Percentiles rank a stretch among this genome's conserved stretches.
Conservation (phyloP, 164 flowering plant genomes). For the Sextonia rubra region DNA sequence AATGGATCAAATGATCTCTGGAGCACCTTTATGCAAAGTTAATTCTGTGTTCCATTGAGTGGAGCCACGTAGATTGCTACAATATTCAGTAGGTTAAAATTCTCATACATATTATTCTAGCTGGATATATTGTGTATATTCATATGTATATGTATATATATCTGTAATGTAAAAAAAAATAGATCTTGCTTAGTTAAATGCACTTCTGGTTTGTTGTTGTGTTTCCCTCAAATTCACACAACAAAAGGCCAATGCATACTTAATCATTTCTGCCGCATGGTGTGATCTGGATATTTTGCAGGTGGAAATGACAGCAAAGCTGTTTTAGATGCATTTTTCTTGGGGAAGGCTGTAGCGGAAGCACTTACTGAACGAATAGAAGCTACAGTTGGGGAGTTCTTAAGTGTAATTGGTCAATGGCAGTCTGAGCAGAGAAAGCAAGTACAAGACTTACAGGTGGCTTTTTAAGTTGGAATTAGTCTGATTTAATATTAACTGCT, state of each 20-base stretch:
- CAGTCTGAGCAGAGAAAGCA: conserved; percentile 94
- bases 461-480: neutral
- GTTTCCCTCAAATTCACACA: neutral
- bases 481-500: neutral
- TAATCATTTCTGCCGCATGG: neutral
- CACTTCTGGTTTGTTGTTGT: neutral
- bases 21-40: neutral
- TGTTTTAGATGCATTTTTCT: conserved; percentile 81
- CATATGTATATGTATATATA: too few relatives aligned
- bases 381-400: conserved; percentile 74
- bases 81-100: neutral
- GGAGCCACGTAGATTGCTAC: neutral
- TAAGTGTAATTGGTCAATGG: conserved; percentile 64
- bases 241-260: neutral
- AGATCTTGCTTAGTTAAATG: neutral
- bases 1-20: neutral
- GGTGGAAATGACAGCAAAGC: conserved; percentile 60
- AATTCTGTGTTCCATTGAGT: neutral
- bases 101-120: neutral
- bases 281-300: conserved; percentile 22
- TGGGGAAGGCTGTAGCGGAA: conserved; percentile 90
- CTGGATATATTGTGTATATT: too few relatives aligned
- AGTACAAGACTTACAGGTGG: conserved; percentile 79
- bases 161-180: too few relatives aligned
- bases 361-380: conserved; percentile 70